Conservation (phyloP, 345 rosid species). For the Cardamine occulta region DNA sequence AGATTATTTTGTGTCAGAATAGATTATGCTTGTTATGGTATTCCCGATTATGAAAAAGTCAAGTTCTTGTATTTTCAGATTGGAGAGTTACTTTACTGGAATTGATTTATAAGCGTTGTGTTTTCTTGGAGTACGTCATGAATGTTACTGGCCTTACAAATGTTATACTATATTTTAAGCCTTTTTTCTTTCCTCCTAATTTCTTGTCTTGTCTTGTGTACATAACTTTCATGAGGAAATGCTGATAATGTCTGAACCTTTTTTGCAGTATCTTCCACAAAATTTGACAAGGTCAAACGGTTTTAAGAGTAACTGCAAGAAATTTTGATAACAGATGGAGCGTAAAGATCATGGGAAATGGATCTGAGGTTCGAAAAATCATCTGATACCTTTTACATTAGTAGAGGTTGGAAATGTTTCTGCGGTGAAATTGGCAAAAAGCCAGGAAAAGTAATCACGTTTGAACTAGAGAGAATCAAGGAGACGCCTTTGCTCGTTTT, state of each 20-base stretch:
- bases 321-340: not conserved
- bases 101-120: not conserved
- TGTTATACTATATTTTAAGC: no score
- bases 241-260: no score
- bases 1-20: not conserved
- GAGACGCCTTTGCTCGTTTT: not conserved
- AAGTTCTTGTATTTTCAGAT: slow-evolving; percentile 44
- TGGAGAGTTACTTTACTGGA: slow-evolving; percentile 91
- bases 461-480: not conserved
- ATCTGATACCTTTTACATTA: not conserved
- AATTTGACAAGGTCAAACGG: not conserved
- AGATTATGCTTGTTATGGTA: not conserved
- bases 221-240: no score
- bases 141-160: slow-evolving; percentile 23
- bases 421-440: not conserved
- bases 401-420: not conserved
- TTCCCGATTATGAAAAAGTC: not conserved
- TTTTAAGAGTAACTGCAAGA: no score
- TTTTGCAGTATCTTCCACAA: not conserved
- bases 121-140: slow-evolving; percentile 81
- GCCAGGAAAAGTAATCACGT: not conserved
- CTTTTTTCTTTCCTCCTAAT: no score
- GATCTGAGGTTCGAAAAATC: not conserved
- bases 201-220: no score
- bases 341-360: not conserved